phyloP scores from a whole-genome alignment of 768 basidiomycete species.

The Hericium rajendrae region DNA sequence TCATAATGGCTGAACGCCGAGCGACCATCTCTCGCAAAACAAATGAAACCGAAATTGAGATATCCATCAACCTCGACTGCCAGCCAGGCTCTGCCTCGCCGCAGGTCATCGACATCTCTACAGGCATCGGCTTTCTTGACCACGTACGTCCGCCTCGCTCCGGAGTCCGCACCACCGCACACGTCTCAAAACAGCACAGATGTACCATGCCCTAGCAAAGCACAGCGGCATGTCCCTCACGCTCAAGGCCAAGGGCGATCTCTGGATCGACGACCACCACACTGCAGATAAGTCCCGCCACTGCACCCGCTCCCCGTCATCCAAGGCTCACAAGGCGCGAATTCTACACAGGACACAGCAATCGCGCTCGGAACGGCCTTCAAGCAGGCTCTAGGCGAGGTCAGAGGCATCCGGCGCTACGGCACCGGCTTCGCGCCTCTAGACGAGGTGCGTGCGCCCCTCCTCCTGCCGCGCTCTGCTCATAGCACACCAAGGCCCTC shows the following conservation, averaged over 20 bases:
- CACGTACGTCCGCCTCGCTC: slow-evolving; percentile 51
- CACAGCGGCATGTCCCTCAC: slow-evolving; percentile 90
- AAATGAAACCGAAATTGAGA: slow-evolving; percentile 84
- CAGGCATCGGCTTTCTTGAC: slow-evolving; percentile 98
- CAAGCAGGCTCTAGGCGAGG: slow-evolving; percentile 90
- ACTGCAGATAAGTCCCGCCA: slow-evolving; percentile 76
- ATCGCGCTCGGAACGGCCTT: slow-evolving; percentile 85
- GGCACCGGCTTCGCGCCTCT: slow-evolving; percentile 95
- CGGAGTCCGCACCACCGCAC: not conserved
- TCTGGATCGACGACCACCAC: slow-evolving; percentile 98
- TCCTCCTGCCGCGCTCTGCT: not conserved
- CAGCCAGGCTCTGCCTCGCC: slow-evolving; percentile 45
- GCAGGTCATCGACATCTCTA: slow-evolving; percentile 78
- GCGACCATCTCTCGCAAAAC: slow-evolving; percentile 77
- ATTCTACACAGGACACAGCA: slow-evolving; percentile 69
- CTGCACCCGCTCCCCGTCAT: slow-evolving; percentile 7
- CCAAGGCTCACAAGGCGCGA: not conserved
- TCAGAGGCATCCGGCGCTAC: slow-evolving; percentile 89
- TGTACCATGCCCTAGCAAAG: slow-evolving; percentile 96
- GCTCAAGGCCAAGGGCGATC: slow-evolving; percentile 88
- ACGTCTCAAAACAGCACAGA: slow-evolving; percentile 38
- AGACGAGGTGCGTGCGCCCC: slow-evolving; percentile 63
- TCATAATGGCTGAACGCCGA: slow-evolving; percentile 37
- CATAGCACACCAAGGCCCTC: slow-evolving; percentile 53
- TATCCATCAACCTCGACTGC: slow-evolving; percentile 75